These are phyloP conservation scores for Vigna unguiculata DNA, from an alignment of 306 rosid species.

Conservation along the genomic window DNA sequence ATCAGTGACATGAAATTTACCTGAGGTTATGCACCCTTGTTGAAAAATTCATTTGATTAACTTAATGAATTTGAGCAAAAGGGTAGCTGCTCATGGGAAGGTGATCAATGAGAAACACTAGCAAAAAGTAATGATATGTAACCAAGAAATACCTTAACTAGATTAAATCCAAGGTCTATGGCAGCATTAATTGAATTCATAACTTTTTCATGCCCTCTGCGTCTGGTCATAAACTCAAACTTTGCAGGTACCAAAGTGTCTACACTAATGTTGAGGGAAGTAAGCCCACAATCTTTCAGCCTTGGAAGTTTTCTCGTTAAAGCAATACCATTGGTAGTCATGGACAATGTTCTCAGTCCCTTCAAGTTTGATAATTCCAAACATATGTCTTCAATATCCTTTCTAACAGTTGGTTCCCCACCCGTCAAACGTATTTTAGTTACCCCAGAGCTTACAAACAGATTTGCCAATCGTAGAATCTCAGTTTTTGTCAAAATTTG, in stretches of 20 bases:
- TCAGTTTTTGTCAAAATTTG: constrained; percentile 67
- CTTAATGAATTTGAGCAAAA: constrained; percentile 32
- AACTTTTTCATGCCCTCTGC: constrained; percentile 87
- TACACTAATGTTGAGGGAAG: constrained; percentile 79
- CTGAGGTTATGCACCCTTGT: neutral
- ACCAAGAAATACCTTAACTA: constrained; percentile 72
- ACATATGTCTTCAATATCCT: constrained; percentile 89
- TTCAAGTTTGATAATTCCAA: constrained; percentile 71
- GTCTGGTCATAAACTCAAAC: constrained; percentile 92
- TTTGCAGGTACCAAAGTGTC: constrained; percentile 89
- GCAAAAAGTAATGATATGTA: constrained; percentile 4
- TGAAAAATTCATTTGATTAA: constrained; percentile 4
- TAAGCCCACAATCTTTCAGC: constrained; percentile 86
- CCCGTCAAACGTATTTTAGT: constrained; percentile 89
- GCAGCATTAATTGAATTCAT: constrained; percentile 84
- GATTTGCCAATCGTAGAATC: constrained; percentile 70
- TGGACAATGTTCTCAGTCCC: constrained; percentile 73
- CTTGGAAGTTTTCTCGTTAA: constrained; percentile 75
- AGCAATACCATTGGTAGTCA: constrained; percentile 86
- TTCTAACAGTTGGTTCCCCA: constrained; percentile 92
- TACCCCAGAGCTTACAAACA: constrained; percentile 85
- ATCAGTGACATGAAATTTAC: constrained; percentile 13
- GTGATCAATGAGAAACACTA: constrained; percentile 10
- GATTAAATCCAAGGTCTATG: constrained; percentile 78
- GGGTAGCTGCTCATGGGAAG: constrained; percentile 9